phyloP scores from a whole-genome alignment of 2,329 filamentous ascomycete genomes.

The Claviceps capensis region DNA sequence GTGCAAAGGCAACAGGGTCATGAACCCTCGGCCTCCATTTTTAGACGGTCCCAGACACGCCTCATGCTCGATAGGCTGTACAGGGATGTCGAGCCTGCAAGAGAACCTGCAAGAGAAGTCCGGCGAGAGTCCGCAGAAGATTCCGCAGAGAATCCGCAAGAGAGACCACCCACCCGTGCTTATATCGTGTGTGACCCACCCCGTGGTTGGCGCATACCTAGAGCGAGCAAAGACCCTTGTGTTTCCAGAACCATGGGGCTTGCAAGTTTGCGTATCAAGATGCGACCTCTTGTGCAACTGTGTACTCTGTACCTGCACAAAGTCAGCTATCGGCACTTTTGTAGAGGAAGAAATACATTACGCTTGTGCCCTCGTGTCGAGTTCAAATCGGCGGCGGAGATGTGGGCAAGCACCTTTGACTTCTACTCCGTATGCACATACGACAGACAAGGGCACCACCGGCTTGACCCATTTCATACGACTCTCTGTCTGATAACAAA shows the following conservation, averaged over 20 bases:
- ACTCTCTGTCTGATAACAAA: background rate
- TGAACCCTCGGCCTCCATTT: background rate
- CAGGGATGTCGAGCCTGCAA: background rate
- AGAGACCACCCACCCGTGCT: background rate
- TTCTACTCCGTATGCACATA: background rate
- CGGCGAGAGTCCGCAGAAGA: too few species aligned
- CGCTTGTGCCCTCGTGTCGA: background rate
- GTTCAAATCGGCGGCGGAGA: background rate
- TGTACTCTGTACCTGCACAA: too few species aligned
- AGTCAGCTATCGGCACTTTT: background rate
- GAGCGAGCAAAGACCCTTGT: background rate
- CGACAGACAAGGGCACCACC: background rate
- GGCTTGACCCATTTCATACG: background rate
- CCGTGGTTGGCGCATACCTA: background rate
- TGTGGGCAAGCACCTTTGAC: background rate
- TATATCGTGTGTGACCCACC: background rate
- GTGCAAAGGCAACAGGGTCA: background rate
- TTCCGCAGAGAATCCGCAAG: background rate
- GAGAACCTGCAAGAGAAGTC: background rate
- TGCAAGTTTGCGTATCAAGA: constrained; percentile 1
- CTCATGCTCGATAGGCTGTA: background rate
- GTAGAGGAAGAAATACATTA: background rate
- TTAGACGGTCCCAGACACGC: background rate
- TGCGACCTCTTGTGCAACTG: constrained; percentile 2
- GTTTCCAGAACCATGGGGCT: background rate